Percentiles rank a stretch among this genome's conserved stretches.
Conservation (phyloP, 495 filamentous ascomycete genomes). For the Daldinia vernicosa region DNA sequence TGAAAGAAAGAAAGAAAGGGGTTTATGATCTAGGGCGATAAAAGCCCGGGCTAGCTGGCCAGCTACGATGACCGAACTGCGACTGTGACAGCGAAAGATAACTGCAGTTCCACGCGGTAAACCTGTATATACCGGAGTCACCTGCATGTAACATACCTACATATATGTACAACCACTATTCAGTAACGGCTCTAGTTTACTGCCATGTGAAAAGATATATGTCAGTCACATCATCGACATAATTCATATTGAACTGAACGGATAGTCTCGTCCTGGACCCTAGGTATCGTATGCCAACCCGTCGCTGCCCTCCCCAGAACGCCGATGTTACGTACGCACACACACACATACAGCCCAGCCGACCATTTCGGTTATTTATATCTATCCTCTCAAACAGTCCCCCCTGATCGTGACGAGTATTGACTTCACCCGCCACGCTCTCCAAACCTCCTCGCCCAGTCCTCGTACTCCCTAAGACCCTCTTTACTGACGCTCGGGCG, state of each 20-base stretch:
- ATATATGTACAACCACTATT: constrained; percentile 37
- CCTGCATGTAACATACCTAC: constrained; percentile 31
- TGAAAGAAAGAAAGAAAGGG: too few relatives aligned
- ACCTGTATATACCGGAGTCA: constrained; percentile 37
- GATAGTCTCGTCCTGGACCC: constrained; percentile 12
- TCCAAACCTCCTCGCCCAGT: constrained; percentile 93
- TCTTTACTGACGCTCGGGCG: constrained; percentile 88
- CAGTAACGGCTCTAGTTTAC: constrained; percentile 6
- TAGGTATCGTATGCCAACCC: constrained; percentile 37
- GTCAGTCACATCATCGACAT: constrained; percentile 1
- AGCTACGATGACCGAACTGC: not conserved
- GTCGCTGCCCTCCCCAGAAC: constrained; percentile 9
- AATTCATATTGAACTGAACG: constrained; percentile 29
- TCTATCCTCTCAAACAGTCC: not conserved
- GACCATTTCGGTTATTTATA: not conserved
- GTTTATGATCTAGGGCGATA: too few relatives aligned
- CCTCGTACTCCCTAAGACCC: constrained; percentile 86
- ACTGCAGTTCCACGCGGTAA: constrained; percentile 9
- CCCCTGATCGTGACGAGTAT: not conserved
- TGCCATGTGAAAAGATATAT: constrained; percentile 11
- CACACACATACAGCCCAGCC: too few relatives aligned
- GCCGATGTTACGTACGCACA: not conserved
- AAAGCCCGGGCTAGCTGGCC: not conserved
- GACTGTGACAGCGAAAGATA: not conserved
- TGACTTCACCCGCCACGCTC: constrained; percentile 78